Percentiles rank a stretch among this genome's conserved stretches.
Conservation (phyloP, 345 rosid species). For the Pugionium dolabratum region DNA sequence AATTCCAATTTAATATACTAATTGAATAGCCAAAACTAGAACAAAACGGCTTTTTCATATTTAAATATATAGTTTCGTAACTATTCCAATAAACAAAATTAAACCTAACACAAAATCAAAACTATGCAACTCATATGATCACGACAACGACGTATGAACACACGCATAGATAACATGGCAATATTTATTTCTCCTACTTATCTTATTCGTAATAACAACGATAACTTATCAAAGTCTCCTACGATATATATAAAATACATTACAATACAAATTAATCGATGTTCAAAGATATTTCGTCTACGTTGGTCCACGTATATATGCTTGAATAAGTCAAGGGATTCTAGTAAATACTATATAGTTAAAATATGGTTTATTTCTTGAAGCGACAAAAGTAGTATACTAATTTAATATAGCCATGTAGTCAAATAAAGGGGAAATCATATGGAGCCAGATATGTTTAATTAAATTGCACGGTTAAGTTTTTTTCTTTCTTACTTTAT, state of each 20-base stretch:
- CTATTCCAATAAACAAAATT: neutral
- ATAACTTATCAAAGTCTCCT: conserved; percentile 33
- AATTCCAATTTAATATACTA: conserved; percentile 9
- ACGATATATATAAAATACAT: too few relatives aligned
- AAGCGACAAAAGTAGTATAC: neutral
- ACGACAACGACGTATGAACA: conserved; percentile 14
- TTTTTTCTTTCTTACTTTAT: neutral
- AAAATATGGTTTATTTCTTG: too few relatives aligned
- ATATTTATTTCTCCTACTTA: neutral
- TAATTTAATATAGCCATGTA: neutral
- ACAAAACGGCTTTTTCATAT: conserved; percentile 6
- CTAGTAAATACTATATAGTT: neutral
- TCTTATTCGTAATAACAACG: conserved; percentile 14
- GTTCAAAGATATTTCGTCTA: neutral
- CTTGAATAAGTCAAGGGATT: neutral
- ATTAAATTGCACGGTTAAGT: neutral
- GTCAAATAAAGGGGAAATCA: neutral
- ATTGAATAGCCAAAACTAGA: conserved; percentile 21
- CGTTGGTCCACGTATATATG: conserved; percentile 18
- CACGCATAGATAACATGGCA: conserved; percentile 3
- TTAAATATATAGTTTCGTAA: conserved; percentile 13
- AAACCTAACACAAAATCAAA: neutral
- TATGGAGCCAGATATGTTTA: neutral
- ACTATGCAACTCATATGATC: neutral
- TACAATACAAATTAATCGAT: too few relatives aligned